Percentiles rank a stretch among this genome's conserved stretches.
These are phyloP conservation scores for Petunia secreta DNA, from an alignment of 257 asterid species.

Conservation along the genomic window DNA sequence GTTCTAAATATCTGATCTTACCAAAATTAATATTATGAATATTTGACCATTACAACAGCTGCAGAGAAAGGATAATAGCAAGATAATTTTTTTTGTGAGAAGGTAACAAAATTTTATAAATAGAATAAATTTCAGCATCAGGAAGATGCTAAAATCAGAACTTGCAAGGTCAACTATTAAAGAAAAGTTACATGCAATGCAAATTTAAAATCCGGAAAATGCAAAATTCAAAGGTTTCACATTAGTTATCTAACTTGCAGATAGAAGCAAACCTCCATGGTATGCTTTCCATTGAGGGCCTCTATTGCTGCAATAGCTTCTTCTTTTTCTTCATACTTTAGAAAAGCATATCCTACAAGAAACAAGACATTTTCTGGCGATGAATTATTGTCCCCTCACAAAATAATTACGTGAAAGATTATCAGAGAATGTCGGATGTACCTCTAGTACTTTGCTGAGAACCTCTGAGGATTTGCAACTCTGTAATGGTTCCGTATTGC, in stretches of 20 bases:
- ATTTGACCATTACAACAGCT: conserved; percentile 5
- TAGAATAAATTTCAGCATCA: too few species aligned
- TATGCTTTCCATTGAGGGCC: conserved; percentile 89
- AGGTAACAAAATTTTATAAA: too few species aligned
- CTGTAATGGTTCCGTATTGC: conserved; percentile 77
- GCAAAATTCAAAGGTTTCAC: conserved; percentile 1
- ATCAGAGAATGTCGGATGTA: conserved; percentile 28
- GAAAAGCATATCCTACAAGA: conserved; percentile 82
- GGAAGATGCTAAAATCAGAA: too few species aligned
- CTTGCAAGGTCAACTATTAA: not conserved
- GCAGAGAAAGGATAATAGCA: conserved; percentile 8
- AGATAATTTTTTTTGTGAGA: too few species aligned
- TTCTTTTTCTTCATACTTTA: conserved; percentile 84
- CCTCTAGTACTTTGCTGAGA: conserved; percentile 93
- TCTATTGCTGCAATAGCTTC: conserved; percentile 89
- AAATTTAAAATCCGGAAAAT: not conserved
- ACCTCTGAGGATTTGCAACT: conserved; percentile 90
- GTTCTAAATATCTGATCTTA: conserved; percentile 11
- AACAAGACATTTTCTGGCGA: conserved; percentile 6
- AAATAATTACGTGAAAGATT: not conserved
- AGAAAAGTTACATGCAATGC: not conserved
- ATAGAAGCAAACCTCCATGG: conserved; percentile 76
- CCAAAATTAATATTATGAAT: not conserved
- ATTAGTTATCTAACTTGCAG: not conserved
- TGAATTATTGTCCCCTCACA: not conserved